phyloP scores from a whole-genome alignment of 495 filamentous ascomycete species.

The Chaetomidium leptoderma region DNA sequence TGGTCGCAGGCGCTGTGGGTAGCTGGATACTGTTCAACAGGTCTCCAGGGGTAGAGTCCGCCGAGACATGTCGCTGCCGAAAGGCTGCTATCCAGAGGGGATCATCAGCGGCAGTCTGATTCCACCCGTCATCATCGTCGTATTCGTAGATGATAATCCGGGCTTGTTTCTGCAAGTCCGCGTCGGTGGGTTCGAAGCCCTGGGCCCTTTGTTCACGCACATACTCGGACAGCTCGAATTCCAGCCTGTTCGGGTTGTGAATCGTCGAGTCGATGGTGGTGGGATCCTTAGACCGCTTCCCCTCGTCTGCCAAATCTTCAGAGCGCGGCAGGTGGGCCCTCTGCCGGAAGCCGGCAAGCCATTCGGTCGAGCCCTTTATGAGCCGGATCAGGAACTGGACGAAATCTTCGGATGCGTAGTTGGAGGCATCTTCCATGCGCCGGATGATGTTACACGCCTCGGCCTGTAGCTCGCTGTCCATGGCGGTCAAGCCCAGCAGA shows the following conservation, averaged over 20 bases:
- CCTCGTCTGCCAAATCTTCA: conserved; percentile 43
- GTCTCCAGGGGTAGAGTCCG: conserved; percentile 4
- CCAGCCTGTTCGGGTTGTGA: conserved; percentile 53
- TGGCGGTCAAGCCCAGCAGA: conserved; percentile 50
- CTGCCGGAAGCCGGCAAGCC: conserved; percentile 47
- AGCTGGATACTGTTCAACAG: neutral
- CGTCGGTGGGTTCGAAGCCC: conserved; percentile 55
- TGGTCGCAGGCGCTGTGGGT: neutral
- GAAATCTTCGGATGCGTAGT: conserved; percentile 40
- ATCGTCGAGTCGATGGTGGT: conserved; percentile 51
- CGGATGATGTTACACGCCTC: conserved; percentile 50
- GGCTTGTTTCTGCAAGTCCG: conserved; percentile 58
- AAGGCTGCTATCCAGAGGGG: conserved; percentile 53
- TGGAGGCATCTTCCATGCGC: conserved; percentile 44
- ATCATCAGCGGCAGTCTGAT: conserved; percentile 68
- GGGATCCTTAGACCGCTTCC: conserved; percentile 46
- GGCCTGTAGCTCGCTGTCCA: conserved; percentile 50
- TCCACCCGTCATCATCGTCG: conserved; percentile 68
- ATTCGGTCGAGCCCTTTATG: conserved; percentile 38
- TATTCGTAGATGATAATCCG: conserved; percentile 61
- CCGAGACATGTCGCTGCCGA: conserved; percentile 33
- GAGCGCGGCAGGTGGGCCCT: conserved; percentile 48
- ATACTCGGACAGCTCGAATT: conserved; percentile 55
- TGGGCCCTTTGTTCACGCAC: conserved; percentile 45
- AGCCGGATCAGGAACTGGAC: conserved; percentile 49